A percentile compares a stretch with the other conserved stretches of the same genome.
Conservation (phyloP, 2,329 filamentous ascomycete genomes). For the Hypoxylon sp. region DNA sequence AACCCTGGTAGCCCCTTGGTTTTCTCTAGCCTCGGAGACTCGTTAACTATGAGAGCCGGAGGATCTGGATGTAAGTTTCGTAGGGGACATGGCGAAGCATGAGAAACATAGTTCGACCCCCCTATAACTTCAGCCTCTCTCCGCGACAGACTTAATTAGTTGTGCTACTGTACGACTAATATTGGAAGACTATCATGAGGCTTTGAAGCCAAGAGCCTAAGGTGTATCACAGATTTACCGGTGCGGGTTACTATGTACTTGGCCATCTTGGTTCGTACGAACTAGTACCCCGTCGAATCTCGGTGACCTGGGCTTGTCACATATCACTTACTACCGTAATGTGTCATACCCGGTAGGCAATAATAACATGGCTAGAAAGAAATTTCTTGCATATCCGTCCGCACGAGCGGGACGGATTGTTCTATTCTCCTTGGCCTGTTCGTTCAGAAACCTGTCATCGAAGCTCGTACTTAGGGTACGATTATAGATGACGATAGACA, state of each 20-base stretch:
- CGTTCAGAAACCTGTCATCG: background rate
- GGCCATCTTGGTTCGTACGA: slow-evolving; percentile 10
- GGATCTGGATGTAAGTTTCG: background rate
- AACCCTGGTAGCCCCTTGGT: background rate
- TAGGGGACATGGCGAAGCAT: background rate
- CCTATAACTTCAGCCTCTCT: background rate
- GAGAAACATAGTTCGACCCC: background rate
- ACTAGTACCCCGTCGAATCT: slow-evolving; percentile 2
- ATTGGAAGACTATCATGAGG: slow-evolving; percentile 12
- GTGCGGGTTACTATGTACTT: slow-evolving; percentile 9
- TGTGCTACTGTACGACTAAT: background rate
- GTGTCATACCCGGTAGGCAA: slow-evolving; percentile 6
- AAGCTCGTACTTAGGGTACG: slow-evolving; percentile 9
- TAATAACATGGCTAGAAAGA: slow-evolving; percentile 1
- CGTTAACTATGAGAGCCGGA: background rate
- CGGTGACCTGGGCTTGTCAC: slow-evolving; percentile 7
- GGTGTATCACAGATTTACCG: slow-evolving; percentile 16
- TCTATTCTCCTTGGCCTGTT: slow-evolving; percentile 16
- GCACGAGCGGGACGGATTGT: slow-evolving; percentile 19
- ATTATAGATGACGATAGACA: slow-evolving; percentile 29
- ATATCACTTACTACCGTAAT: background rate
- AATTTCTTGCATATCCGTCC: slow-evolving; percentile 7
- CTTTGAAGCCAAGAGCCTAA: slow-evolving; percentile 28
- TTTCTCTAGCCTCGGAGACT: background rate
- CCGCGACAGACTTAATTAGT: background rate